phyloP scores from a whole-genome alignment of 352 stramenopile species.

The Lagenidium giganteum region DNA sequence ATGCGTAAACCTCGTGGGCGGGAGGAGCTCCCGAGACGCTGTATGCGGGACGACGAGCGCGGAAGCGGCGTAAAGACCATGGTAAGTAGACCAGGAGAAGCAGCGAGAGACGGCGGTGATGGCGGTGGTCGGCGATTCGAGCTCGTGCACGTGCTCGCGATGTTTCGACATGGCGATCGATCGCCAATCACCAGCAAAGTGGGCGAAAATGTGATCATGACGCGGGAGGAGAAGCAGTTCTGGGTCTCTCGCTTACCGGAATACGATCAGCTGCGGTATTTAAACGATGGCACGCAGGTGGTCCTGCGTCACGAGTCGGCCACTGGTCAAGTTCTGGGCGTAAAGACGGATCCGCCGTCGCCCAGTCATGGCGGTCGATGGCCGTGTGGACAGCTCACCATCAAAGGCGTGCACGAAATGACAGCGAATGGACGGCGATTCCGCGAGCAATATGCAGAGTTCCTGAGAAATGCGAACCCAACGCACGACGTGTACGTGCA shows the following conservation, averaged over 20 bases:
- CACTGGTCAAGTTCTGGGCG: no score
- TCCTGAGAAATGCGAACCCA: constrained; percentile 31
- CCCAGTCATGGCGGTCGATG: constrained; percentile 55
- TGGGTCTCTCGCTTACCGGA: constrained; percentile 52
- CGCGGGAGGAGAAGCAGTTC: constrained; percentile 39
- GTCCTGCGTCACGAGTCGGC: constrained; percentile 11
- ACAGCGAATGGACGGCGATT: constrained; percentile 37
- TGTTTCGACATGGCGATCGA: constrained; percentile 76
- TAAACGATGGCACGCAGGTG: constrained; percentile 44
- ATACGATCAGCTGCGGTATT: constrained; percentile 29
- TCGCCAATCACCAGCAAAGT: constrained; percentile 66
- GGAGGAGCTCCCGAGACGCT: not conserved
- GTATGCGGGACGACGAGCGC: constrained; percentile 1
- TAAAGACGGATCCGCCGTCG: constrained; percentile 16
- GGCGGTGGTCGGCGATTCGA: constrained; percentile 11
- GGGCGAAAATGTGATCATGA: constrained; percentile 37
- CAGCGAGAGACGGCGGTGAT: not conserved
- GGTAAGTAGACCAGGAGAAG: no score
- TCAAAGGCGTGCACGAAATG: constrained; percentile 65
- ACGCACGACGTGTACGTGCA: constrained; percentile 49
- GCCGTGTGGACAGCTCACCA: constrained; percentile 71
- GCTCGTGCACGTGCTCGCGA: constrained; percentile 58
- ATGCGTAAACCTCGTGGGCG: constrained; percentile 17
- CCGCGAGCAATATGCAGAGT: constrained; percentile 28
- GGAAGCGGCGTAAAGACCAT: no score